Percentiles rank a stretch among this genome's conserved stretches.
phyloP scores from a whole-genome alignment of 805 yeast species.

The Saccharomycopsis babjevae region DNA sequence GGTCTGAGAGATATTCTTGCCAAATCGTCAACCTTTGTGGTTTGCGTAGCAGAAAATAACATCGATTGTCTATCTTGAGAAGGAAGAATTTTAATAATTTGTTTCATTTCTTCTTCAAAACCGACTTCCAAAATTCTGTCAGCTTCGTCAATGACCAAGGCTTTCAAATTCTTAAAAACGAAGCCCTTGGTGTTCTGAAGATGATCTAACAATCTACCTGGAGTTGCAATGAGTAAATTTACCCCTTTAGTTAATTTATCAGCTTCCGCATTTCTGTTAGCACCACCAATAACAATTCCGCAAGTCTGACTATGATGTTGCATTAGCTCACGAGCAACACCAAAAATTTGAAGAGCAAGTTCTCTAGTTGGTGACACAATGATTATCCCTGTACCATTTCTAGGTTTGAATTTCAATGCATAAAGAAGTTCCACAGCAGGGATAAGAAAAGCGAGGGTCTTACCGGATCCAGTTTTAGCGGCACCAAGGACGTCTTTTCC shows the following conservation, averaged over 20 bases:
- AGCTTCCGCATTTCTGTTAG: conserved; percentile 94
- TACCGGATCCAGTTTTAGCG: conserved; percentile 99
- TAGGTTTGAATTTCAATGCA: conserved; percentile 86
- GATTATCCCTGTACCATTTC: conserved; percentile 96
- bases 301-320: conserved; percentile 84
- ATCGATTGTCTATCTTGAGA: conserved; percentile 88
- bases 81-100: conserved; percentile 88
- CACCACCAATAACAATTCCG: conserved; percentile 97
- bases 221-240: conserved; percentile 88
- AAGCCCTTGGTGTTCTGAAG: conserved; percentile 91
- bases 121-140: conserved; percentile 97
- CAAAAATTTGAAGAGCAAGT: conserved; percentile 92
- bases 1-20: conserved; percentile 92
- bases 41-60: conserved; percentile 98
- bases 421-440: conserved; percentile 93
- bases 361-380: conserved; percentile 97
- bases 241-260: conserved; percentile 92
- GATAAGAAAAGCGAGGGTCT: conserved; percentile 87
- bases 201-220: conserved; percentile 94
- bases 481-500: conserved; percentile 98
- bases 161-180: conserved; percentile 87
- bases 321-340: conserved; percentile 94
- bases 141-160: conserved; percentile 94
- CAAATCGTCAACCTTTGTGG: conserved; percentile 95
- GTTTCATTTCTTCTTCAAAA: conserved; percentile 98